A percentile compares a stretch with the other conserved stretches of the same genome.
These are phyloP conservation scores for Letharia lupina DNA, from an alignment of 495 filamentous ascomycete species.

Conservation along the genomic window DNA sequence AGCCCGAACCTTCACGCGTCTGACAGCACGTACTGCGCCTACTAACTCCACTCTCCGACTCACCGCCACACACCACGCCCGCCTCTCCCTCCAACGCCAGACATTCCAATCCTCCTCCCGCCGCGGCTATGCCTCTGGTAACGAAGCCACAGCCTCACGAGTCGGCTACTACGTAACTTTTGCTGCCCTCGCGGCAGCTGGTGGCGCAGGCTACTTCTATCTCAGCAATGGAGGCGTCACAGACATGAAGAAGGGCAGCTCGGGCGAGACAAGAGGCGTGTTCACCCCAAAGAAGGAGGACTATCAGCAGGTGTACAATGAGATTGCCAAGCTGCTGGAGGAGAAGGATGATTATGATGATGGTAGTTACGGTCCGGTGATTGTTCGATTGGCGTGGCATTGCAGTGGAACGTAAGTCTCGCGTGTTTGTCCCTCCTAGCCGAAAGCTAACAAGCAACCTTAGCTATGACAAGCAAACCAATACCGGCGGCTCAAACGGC, in stretches of 20 bases:
- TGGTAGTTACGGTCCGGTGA: constrained; percentile 87
- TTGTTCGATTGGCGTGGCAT: constrained; percentile 82
- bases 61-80: constrained; percentile 43
- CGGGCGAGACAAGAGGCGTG: constrained; percentile 40
- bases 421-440: background rate
- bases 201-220: constrained; percentile 65
- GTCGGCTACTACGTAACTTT: constrained; percentile 44
- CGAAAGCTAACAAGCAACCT: background rate
- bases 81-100: constrained; percentile 45
- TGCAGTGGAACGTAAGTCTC: constrained; percentile 56
- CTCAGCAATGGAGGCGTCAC: constrained; percentile 39
- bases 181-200: constrained; percentile 52
- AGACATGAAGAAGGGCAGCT: constrained; percentile 24
- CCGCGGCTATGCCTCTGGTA: constrained; percentile 68
- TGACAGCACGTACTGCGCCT: constrained; percentile 43
- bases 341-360: constrained; percentile 95
- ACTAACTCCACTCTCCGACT: constrained; percentile 40
- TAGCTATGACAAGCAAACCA: constrained; percentile 73
- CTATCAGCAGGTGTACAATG: constrained; percentile 94
- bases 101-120: constrained; percentile 56
- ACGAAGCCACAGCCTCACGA: constrained; percentile 45
- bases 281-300: constrained; percentile 75
- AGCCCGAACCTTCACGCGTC: constrained; percentile 44
- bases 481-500: constrained; percentile 90
- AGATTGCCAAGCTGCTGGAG: constrained; percentile 67